A percentile compares a stretch with the other conserved stretches of the same genome.
phyloP scores from a whole-genome alignment of 2,329 filamentous ascomycete species.

The Xylariaceae sp. region DNA sequence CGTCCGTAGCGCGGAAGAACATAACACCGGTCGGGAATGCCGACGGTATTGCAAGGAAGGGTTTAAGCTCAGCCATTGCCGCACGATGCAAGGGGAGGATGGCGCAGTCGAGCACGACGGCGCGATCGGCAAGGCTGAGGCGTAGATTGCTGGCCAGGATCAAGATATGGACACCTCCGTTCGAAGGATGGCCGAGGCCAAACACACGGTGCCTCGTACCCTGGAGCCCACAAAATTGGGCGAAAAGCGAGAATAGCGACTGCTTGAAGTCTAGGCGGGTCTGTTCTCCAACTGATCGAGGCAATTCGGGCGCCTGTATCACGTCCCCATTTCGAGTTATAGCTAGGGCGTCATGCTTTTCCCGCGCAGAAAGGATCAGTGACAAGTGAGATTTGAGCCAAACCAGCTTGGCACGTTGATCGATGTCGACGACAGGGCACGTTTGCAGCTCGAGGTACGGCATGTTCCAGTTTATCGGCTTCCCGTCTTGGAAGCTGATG shows the following conservation, averaged over 20 bases:
- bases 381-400: slow-evolving; percentile 3
- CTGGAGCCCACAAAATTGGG: slow-evolving; percentile 41
- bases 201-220: slow-evolving; percentile 43
- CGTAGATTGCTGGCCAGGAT: slow-evolving; percentile 42
- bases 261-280: slow-evolving; percentile 45
- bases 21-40: slow-evolving; percentile 33
- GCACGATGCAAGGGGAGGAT: slow-evolving; percentile 38
- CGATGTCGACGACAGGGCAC: slow-evolving; percentile 9
- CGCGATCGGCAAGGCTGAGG: slow-evolving; percentile 40
- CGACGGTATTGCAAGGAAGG: slow-evolving; percentile 26
- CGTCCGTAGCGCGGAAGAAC: slow-evolving; percentile 43
- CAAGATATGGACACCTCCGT: slow-evolving; percentile 27
- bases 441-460: slow-evolving; percentile 17
- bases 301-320: background rate
- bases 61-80: slow-evolving; percentile 33
- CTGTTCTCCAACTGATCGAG: slow-evolving; percentile 25
- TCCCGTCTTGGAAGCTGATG: background rate
- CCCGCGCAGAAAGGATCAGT: slow-evolving; percentile 20
- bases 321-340: too few species aligned
- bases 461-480: slow-evolving; percentile 14
- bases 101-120: slow-evolving; percentile 44
- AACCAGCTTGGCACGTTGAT: background rate
- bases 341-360: background rate
- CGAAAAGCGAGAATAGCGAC: slow-evolving; percentile 44
- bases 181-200: slow-evolving; percentile 35